Base-by-base conservation (phyloP, 495 filamentous ascomycete genomes). In the Saxispiralis lemnorum region DNA sequence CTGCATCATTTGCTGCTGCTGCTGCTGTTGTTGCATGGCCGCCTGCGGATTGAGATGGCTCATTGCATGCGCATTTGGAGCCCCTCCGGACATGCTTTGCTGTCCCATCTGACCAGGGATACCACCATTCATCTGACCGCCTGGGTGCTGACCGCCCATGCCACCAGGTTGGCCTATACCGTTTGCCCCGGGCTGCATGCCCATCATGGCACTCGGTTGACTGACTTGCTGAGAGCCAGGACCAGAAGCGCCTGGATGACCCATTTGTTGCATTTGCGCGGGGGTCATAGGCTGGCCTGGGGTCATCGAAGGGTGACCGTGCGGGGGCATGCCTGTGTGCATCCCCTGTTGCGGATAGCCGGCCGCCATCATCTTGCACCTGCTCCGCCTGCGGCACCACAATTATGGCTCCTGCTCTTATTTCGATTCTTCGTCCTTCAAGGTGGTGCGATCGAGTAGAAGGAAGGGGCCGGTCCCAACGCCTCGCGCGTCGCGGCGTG, bases 211-310 rank as follows among this genome's bases (percentile, higher is more conserved):
- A 18, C 78, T 79, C 20, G 76, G 71, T 47, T 87, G 81, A 54
- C 71, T 83, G 30, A 87, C 82, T 52, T 89, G 84, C 38, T 76
- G 73, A 32, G 72, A 75, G 44, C 76, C 78, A 7, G 83, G 81
- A 9, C 72, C 81, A 31, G 83, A 86, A n/a, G 84, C 84, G 33
- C 79, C 81, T 55, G 81, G 79, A 54, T 89, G 86, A 17, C 64
- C 71, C 53, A 62, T 79, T 17, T 70, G 69, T 46, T 72, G 63
- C 51, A 71, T 73, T 42, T 79, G 82, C 54, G 83, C 81, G 20
- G 73, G 76, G 18, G 35, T 33, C 43, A 53, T 48, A 11, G 72
- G 74, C 56, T 84, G 81, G 58, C 59, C 70, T 44, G 64, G 69
- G 10, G 63, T 69, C 73, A 83, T 81, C 51, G 15, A 17, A 20